Evolutionary conservation across 2,329 filamentous ascomycete species (phyloP).

Genomic region (Dothideomycetes sp.): DNA sequence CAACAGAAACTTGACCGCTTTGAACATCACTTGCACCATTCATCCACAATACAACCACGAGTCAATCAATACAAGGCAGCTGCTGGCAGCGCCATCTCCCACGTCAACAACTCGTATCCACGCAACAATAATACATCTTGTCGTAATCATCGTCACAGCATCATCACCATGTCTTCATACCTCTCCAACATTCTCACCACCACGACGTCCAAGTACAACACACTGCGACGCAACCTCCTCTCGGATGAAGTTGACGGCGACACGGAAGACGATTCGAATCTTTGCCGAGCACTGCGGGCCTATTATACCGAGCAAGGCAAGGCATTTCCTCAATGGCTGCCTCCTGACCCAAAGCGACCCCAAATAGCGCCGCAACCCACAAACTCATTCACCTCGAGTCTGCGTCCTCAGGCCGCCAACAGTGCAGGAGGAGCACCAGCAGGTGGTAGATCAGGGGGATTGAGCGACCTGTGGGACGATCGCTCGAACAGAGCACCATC

Average conservation of each 20-base stretch:
- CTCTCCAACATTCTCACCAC: conserved; percentile 61
- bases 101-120: not conserved
- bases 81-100: too few relatives aligned
- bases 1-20: conserved; percentile 14
- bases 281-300: conserved; percentile 81
- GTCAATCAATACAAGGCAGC: too few relatives aligned
- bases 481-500: conserved; percentile 32
- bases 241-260: conserved; percentile 48
- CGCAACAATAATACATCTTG: too few relatives aligned
- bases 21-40: too few relatives aligned
- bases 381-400: conserved; percentile 44
- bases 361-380: conserved; percentile 42
- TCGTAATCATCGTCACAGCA: too few relatives aligned
- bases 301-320: conserved; percentile 89
- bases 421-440: conserved; percentile 22
- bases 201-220: conserved; percentile 49
- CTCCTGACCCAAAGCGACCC: conserved; percentile 73
- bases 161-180: conserved; percentile 61
- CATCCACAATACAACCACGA: too few relatives aligned
- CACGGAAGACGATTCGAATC: conserved; percentile 79
- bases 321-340: conserved; percentile 76
- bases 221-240: conserved; percentile 56
- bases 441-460: conserved; percentile 36
- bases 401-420: conserved; percentile 34
- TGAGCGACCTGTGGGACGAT: conserved; percentile 53